Conservation (phyloP, 257 asterid genomes). For the Ilex asprella region DNA sequence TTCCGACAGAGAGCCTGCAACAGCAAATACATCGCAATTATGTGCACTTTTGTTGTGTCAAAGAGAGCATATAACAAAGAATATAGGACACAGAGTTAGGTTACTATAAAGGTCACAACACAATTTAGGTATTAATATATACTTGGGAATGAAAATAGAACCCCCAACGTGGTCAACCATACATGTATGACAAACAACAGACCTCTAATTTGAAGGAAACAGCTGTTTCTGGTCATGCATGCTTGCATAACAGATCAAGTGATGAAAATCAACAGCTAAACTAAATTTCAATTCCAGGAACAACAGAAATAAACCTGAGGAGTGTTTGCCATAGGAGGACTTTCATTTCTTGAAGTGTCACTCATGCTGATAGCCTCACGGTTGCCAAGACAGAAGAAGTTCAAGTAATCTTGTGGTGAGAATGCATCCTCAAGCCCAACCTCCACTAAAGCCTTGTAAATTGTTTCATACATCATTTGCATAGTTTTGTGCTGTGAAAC, state of each 20-base stretch:
- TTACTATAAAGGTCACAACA: too few species aligned
- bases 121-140: too few species aligned
- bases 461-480: slow-evolving; percentile 99
- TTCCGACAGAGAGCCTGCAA: slow-evolving; percentile 74
- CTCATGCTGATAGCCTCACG: slow-evolving; percentile 53
- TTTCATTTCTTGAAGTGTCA: slow-evolving; percentile 24
- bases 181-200: too few species aligned
- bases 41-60: background rate
- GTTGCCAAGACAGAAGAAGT: slow-evolving; percentile 90
- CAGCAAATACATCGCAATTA: slow-evolving; percentile 2
- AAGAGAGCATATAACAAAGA: background rate
- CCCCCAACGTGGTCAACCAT: too few species aligned
- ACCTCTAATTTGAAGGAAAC: too few species aligned
- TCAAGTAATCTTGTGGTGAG: slow-evolving; percentile 83
- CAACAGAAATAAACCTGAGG: slow-evolving; percentile 57
- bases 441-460: slow-evolving; percentile 87
- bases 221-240: background rate
- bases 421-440: slow-evolving; percentile 82
- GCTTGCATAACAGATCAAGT: background rate
- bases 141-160: too few species aligned
- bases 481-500: slow-evolving; percentile 77
- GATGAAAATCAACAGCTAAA: background rate
- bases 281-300: background rate
- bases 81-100: too few species aligned
- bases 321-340: slow-evolving; percentile 47